Percentiles rank a stretch among this genome's conserved stretches.
These are phyloP conservation scores for Fusarium subtropicale DNA, from an alignment of 2,329 filamentous ascomycete genomes.

Conservation along the genomic window DNA sequence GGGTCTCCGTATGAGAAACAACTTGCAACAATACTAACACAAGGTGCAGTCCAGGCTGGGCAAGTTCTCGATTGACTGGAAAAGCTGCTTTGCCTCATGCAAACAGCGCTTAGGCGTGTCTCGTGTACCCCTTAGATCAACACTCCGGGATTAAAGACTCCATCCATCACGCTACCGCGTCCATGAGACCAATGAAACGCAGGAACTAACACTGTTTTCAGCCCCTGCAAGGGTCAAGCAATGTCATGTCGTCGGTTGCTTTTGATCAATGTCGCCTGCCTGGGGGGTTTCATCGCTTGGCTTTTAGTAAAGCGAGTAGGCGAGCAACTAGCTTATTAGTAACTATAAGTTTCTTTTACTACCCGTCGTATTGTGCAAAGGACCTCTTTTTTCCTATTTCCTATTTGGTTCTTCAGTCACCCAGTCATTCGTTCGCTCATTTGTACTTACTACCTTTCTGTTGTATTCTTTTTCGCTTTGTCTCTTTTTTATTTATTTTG, in stretches of 20 bases:
- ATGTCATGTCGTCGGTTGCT: slow-evolving; percentile 12
- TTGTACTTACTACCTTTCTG: slow-evolving; percentile 1
- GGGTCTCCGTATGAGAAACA: not conserved
- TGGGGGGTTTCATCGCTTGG: slow-evolving; percentile 14
- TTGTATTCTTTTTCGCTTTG: slow-evolving; percentile 22
- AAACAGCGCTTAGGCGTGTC: slow-evolving; percentile 1
- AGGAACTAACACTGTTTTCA: slow-evolving; percentile 11
- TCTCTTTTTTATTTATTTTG: not conserved
- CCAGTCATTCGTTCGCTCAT: slow-evolving; percentile 21
- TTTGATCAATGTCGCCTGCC: slow-evolving; percentile 10
- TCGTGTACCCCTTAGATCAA: slow-evolving; percentile 27
- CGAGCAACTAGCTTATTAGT: slow-evolving; percentile 9
- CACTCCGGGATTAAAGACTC: slow-evolving; percentile 7
- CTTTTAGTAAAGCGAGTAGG: slow-evolving; percentile 14
- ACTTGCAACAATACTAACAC: not conserved
- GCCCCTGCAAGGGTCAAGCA: slow-evolving; percentile 28
- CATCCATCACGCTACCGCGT: slow-evolving; percentile 6
- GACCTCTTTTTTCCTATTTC: slow-evolving; percentile 2
- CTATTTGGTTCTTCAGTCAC: slow-evolving; percentile 1
- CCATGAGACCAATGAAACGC: slow-evolving; percentile 22
- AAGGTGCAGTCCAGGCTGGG: not conserved
- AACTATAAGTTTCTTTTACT: slow-evolving; percentile 13
- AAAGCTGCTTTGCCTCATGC: not conserved
- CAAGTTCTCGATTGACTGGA: not conserved
- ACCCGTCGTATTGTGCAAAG: slow-evolving; percentile 4